Base-by-base conservation (phyloP, 129 eudicot genomes). In the Artemisia argyi region DNA sequence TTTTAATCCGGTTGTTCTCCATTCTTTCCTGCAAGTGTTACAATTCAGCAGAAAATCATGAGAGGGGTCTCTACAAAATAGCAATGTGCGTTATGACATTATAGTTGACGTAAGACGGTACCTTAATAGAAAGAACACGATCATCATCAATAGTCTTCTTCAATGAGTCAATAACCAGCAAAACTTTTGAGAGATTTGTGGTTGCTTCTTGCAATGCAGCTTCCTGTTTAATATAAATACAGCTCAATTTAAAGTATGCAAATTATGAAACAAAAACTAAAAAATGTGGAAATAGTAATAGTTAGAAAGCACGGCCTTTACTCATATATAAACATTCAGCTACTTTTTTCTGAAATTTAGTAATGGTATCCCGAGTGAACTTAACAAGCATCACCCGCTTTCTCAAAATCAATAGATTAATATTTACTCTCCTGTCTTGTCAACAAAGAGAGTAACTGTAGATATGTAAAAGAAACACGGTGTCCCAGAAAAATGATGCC, bases 111-210 rank as follows among this genome's bases (percentile, higher is more conserved):
- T 22, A 78, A 73, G 78, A 73, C 44, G 14, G 76, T 73, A 84
- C 96, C 96, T 75, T 78, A 54, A 89, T 66, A 68, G 71, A 76
- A 39, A 11, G 78, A 75, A 49, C 7, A 15, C 90, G 92, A 46
- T 86, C 85, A 58, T 72, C 84, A 7, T 78, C 85, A 68, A 73
- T 86, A 76, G 83, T 68, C 35, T 63, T 63, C 86, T 82, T 80
- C 64, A 87, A 42, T 54, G 88, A 80, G 66, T 86, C 85, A 66
- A 89, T 76, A 54, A 80, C 78, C 18, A 76, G 18, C 61, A 75
- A 70, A 65, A 84, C 53, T 28, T 82, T 84, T 16, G 66, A 47
- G 53, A 81, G 68, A 39, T 73, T 32, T 3, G 55, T 46, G 42
- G 74, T 77, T 16, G 57, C 68, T 76, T 80, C 82, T 69, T 71